A percentile compares a stretch with the other conserved stretches of the same genome.
phyloP scores from a whole-genome alignment of 192 early-diverging fungal genomes.

The Linnemannia zychae region DNA sequence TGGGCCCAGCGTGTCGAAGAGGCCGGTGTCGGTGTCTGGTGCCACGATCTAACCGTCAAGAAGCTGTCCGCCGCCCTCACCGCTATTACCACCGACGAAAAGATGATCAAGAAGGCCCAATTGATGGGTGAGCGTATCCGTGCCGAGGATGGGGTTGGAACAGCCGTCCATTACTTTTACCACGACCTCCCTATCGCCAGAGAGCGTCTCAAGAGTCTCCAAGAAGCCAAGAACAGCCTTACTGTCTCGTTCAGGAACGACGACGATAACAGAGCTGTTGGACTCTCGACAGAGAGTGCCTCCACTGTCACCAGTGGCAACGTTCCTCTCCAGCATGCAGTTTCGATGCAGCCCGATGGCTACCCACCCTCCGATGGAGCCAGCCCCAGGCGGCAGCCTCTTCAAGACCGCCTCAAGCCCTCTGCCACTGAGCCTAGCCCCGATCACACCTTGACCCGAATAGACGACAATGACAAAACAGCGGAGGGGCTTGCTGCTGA shows the following conservation, averaged over 20 bases:
- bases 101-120: conserved; percentile 58
- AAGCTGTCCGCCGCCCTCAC: conserved; percentile 59
- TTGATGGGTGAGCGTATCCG: conserved; percentile 63
- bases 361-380: not conserved
- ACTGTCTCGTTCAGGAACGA: not conserved
- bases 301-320: not conserved
- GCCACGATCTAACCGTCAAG: conserved; percentile 65
- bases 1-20: conserved; percentile 74
- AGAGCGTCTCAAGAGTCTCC: conserved; percentile 22
- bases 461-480: conserved; percentile 9
- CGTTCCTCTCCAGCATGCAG: not conserved
- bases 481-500: conserved; percentile 20
- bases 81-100: conserved; percentile 62
- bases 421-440: conserved; percentile 21
- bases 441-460: not conserved
- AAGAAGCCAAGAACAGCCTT: not conserved
- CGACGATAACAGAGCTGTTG: not conserved
- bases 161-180: conserved; percentile 69
- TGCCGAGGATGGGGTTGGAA: conserved; percentile 65
- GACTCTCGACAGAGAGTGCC: not conserved
- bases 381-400: not conserved
- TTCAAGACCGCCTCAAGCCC: not conserved
- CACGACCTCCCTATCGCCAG: conserved; percentile 66
- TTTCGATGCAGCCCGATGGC: not conserved
- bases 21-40: conserved; percentile 65